Evolutionary conservation across 306 rosid genomes (phyloP), one percentile per base, ranked within the genome.

Genomic region (Dalbergia oliveri): DNA sequence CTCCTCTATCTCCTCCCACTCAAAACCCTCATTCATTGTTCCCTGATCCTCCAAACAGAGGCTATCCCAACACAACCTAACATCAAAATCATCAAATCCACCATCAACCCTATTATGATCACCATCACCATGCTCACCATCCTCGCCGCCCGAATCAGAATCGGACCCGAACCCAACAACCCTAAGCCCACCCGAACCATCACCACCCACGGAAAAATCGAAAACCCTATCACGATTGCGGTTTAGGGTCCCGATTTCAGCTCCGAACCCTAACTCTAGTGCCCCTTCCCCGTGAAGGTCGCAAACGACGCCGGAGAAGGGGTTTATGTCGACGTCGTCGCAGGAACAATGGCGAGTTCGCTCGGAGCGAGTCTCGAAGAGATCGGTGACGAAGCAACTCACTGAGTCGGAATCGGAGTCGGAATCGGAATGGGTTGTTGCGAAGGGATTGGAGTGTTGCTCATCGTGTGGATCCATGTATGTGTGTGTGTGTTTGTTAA

Each of bases 371-470:
- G 79, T 77, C 39, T 86, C 91, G 73, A 91, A 91, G 49, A 92
- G 97, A 76, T 94, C 91, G 62, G 97, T 91, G 79, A 92, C 91
- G 78, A 94, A 91, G 81, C 90, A 85, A 81, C 88, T 86, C 63
- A 81, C 86, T 12, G 98, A 89, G 72, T 85, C 90, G 34, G 93
- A 84, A 16, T 76, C 98, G n/a, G 87, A 65, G 34, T 87, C 90
- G 13, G 89, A 90, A 82, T 88, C 90, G 77, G 79, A 79, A 50
- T 33, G 82, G 76, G 44, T 71, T 65, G 77, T 10, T 21, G 84
- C 58, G 57, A 83, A 70, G 79, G 89, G 78, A 70, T 85, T 81
- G 60, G 88, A 62, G 81, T 80, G 41, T 23, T 76, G 15, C 2
- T 10, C 59, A 56, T 4, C 60, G 1, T 54, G 60, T 11, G 53